Base-by-base conservation (phyloP, 345 rosid genomes). In the Capsella bursapastoris region DNA sequence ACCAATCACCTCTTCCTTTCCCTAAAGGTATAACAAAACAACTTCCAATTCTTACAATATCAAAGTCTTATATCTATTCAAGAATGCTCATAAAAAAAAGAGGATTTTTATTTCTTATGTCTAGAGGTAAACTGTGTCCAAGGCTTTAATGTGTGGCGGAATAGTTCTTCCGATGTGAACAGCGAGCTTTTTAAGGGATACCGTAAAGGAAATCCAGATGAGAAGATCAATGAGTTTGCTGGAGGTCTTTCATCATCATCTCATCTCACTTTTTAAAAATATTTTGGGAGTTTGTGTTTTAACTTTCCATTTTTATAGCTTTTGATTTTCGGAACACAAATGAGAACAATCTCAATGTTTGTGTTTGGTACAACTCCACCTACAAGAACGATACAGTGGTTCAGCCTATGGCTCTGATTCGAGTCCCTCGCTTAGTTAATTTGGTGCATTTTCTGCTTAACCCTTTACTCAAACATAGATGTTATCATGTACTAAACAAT, bases 301-400 rank as follows among this genome's bases (percentile, higher is more conserved):
- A 66, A 44, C 2, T 28, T 58, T 70, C 31, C 70, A 31, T 62
- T 73, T 22, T 75, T 80, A 47, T 82, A 95, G 99, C 86, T 14
- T 96, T 92, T 84, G 99, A 96, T 88, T 88, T 90, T 82, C 81
- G 86, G 80, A 83, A 89, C 80, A 86, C 98, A 44, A 65, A 85
- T 69, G 44, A 8, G 45, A 86, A 41, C 44, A 85, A 47, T 68
- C 89, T 89, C 73, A 90, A 87, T 55, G 87, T 87, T 78, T 83
- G 43, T 82, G 76, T 92, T 69, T 90, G 98, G 99, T 96, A 90
- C 82, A 96, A 96, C 78, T 84, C 96, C 11, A 87, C 89, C 29
- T 84, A 84, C 64, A 83, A 79, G 79, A 80, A 89, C 74, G 80
- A 76, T 56, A 44, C 81, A 10, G 65, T 77, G 56, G 11, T 43